Evolutionary conservation across 345 rosid genomes (phyloP), one percentile per base, ranked within the genome.

Genomic region (Ceriops decandra): DNA sequence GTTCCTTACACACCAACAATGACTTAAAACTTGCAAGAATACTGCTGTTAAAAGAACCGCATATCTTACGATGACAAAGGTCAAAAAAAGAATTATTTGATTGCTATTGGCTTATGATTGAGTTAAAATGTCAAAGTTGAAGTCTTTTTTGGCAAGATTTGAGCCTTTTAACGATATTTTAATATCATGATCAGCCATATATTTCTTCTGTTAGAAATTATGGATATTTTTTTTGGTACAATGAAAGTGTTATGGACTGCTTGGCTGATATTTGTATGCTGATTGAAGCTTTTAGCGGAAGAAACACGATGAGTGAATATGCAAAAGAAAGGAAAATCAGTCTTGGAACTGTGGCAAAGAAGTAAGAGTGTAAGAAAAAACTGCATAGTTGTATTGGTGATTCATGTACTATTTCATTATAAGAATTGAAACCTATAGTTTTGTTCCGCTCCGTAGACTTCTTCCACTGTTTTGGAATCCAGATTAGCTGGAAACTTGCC

Each of bases 291-390:
- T 24, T 5, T 3, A 63, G 49, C 17, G 60, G 75, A 60, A 64
- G 58, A 22, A 71, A 71, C 63, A 64, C 47, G 64, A 64, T 71
- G 32, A 57, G 57, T 57, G 69, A 64, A 27, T 64, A 71, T 51
- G 47, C 64, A 32, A 64, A 57, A 58, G 57, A 57, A 27, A 24
- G 13, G 7, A 64, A 47, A 26, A 64, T 64, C 59, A 57, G 33
- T 46, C 54, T 24, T 26, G 74, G 74, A 63, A 71, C 63, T 71
- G 63, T 56, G 74, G 63, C 5, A 63, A 63, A 63, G 74, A 53
- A 67, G 74, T 63, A 63, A 19, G 32, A 2, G 47, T 10, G 47
- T 10, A 9, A 38, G 47, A 38, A 15, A 10, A 38, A 38, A 2
- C 47, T 38, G 2, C 15, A 10, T 38, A 11, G 15, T 38, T 38